These are phyloP conservation scores for Lecanoromycetidae sp. DNA, from an alignment of 2,329 filamentous ascomycete species.

Conservation along the genomic window DNA sequence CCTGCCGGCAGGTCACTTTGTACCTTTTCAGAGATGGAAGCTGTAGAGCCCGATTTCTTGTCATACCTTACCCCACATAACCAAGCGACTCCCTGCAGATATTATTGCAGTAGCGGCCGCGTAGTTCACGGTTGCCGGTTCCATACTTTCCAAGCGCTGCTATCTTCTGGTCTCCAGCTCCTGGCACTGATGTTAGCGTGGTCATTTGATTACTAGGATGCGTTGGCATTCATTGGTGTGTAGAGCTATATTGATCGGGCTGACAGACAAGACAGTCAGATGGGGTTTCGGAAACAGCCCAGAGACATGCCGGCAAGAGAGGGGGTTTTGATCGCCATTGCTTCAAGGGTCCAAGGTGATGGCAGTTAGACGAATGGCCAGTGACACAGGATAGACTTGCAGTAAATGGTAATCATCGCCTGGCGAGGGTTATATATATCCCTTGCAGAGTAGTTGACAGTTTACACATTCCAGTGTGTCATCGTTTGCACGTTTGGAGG, in stretches of 20 bases:
- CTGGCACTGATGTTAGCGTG: background rate
- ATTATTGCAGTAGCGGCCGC: conserved; percentile 8
- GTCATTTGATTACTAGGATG: conserved; percentile 8
- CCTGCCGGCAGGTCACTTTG: background rate
- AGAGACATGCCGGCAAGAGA: too few relatives aligned
- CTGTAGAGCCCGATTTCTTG: background rate
- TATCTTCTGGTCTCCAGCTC: background rate
- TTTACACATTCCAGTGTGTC: conserved; percentile 8
- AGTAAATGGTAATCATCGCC: background rate
- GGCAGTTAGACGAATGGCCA: background rate
- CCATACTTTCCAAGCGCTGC: conserved; percentile 6
- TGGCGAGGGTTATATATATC: background rate
- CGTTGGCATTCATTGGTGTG: conserved; percentile 7
- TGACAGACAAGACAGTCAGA: background rate
- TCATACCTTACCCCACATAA: conserved; percentile 7
- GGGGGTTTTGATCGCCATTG: background rate
- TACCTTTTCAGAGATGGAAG: background rate
- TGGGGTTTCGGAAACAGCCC: background rate
- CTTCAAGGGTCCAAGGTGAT: background rate
- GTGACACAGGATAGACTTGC: background rate
- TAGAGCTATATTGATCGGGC: background rate
- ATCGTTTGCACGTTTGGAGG: background rate
- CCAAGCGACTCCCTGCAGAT: conserved; percentile 2
- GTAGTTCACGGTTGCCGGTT: background rate
- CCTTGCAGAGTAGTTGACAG: conserved; percentile 6